Evolutionary conservation across 148 eudicot genomes (phyloP).

Genomic region (Vaccinium corymbosum): DNA sequence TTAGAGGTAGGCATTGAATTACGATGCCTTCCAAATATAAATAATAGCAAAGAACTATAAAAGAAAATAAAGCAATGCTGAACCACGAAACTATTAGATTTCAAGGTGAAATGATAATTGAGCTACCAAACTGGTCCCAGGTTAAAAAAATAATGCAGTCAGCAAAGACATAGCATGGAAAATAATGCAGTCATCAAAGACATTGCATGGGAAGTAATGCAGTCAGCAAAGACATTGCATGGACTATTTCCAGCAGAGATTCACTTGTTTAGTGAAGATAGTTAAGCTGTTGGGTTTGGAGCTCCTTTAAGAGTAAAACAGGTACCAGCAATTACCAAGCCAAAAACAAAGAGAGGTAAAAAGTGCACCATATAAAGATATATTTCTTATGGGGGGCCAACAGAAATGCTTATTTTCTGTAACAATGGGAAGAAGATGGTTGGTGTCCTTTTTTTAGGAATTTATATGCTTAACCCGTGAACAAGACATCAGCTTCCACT

Average conservation of each 20-base stretch:
- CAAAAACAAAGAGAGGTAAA: not conserved
- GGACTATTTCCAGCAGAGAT: not conserved
- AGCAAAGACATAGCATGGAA: not conserved
- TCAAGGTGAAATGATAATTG: conserved; percentile 3
- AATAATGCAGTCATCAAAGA: not conserved
- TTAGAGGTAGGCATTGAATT: conserved; percentile 23
- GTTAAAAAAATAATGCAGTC: not conserved
- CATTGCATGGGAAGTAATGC: not conserved
- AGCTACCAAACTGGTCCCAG: not conserved
- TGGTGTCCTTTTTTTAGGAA: not conserved
- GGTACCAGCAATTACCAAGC: not conserved
- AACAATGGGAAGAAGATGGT: not conserved
- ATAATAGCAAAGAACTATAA: not conserved
- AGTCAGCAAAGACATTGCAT: not conserved
- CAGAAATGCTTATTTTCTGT: conserved; percentile 1
- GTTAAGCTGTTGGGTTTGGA: not conserved
- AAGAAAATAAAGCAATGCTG: not conserved
- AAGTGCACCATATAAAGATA: not conserved
- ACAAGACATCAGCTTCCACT: not conserved
- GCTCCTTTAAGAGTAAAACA: not conserved
- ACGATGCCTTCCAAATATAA: not conserved
- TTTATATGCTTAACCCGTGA: not conserved
- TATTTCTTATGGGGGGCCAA: not conserved
- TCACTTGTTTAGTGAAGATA: conserved; percentile 6
- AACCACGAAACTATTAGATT: conserved; percentile 4